Conservation (phyloP, 768 basidiomycete species). For the Lentinula aciculospora region DNA sequence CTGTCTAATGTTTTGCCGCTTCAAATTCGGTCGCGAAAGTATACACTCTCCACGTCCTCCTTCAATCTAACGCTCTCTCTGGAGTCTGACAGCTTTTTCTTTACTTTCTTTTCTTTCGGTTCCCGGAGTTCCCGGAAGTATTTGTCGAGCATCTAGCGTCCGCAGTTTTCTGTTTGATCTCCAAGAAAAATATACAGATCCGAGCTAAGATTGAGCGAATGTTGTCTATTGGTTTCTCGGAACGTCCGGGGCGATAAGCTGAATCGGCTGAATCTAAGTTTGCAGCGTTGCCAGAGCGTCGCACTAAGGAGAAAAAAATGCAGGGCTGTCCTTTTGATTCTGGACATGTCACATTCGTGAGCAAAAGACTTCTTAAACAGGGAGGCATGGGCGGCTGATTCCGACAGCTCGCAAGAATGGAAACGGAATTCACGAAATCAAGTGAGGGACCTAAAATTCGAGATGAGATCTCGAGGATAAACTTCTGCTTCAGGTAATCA, state of each 20-base stretch:
- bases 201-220: neutral
- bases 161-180: neutral
- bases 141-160: neutral
- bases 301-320: neutral
- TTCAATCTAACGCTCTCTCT: too few relatives aligned
- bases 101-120: neutral
- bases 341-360: neutral
- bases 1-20: constrained; percentile 4
- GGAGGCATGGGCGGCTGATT: constrained; percentile 6
- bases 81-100: too few relatives aligned
- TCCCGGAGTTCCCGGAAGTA: neutral
- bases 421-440: constrained; percentile 18
- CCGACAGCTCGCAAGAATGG: constrained; percentile 10
- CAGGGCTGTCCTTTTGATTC: neutral
- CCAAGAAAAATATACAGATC: neutral
- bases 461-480: constrained; percentile 32
- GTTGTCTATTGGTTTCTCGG: neutral
- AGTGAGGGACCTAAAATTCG: too few relatives aligned
- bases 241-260: neutral
- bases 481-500: constrained; percentile 22
- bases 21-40: constrained; percentile 6
- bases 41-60: too few relatives aligned
- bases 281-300: neutral
- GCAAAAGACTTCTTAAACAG: neutral
- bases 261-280: neutral